These are phyloP conservation scores for Nadsonia commutata DNA, from an alignment of 1,139 yeast species.

Conservation along the genomic window DNA sequence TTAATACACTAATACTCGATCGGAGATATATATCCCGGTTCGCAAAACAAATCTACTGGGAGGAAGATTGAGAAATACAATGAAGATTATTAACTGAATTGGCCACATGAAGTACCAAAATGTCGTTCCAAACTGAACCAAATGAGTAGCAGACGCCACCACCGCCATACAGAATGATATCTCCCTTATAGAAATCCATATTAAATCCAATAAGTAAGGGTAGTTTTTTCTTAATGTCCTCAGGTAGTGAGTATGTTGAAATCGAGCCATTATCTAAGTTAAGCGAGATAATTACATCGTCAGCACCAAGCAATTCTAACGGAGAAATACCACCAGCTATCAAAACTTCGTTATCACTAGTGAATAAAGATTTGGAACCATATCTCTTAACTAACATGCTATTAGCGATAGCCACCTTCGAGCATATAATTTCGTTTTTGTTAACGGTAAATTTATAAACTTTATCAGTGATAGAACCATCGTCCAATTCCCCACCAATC, in stretches of 20 bases:
- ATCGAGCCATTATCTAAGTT: conserved; percentile 15
- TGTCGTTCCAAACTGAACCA: conserved; percentile 51
- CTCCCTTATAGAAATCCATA: conserved; percentile 16
- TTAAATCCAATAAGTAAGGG: conserved; percentile 54
- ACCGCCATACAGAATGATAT: conserved; percentile 39
- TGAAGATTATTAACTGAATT: not conserved
- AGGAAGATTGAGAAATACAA: not conserved
- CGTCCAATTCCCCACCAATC: conserved; percentile 39
- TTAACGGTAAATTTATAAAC: conserved; percentile 24
- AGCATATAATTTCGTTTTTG: conserved; percentile 5
- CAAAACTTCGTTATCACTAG: conserved; percentile 13
- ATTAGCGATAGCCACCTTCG: not conserved
- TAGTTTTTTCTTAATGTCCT: conserved; percentile 12
- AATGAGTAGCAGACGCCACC: conserved; percentile 80
- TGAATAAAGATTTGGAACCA: conserved; percentile 11
- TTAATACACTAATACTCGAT: too few species aligned
- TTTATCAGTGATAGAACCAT: conserved; percentile 23
- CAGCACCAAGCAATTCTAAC: conserved; percentile 24
- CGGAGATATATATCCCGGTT: too few species aligned
- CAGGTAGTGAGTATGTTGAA: conserved; percentile 1
- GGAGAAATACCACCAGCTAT: conserved; percentile 51
- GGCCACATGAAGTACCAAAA: conserved; percentile 9
- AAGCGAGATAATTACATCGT: conserved; percentile 27
- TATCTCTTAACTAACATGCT: conserved; percentile 8
- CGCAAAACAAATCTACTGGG: too few species aligned